These are phyloP conservation scores for Phytomonas francai DNA, from an alignment of 208 protist species.

Conservation along the genomic window DNA sequence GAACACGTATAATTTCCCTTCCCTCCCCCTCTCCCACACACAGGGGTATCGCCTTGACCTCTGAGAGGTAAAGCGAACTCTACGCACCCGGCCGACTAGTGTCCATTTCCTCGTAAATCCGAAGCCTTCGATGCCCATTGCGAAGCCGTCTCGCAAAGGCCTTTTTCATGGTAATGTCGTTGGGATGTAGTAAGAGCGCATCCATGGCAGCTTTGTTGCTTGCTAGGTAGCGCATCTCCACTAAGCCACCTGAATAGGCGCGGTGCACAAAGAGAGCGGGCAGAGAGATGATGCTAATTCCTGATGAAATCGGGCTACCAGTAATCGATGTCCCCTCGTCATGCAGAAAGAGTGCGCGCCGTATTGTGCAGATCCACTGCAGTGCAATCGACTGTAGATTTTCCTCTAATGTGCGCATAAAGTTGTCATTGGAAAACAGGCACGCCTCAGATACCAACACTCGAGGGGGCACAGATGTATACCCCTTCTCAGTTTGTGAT, in stretches of 20 bases:
- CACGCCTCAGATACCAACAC: not conserved
- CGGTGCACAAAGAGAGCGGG: slow-evolving; percentile 70
- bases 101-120: slow-evolving; percentile 54
- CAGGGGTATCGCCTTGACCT: not conserved
- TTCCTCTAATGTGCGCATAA: not conserved
- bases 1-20: not conserved
- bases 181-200: slow-evolving; percentile 68
- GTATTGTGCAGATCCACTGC: slow-evolving; percentile 24
- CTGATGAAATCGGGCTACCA: not conserved
- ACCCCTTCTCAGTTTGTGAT: not conserved
- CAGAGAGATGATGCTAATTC: slow-evolving; percentile 13
- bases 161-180: slow-evolving; percentile 67
- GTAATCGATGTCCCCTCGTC: slow-evolving; percentile 7
- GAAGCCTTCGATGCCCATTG: slow-evolving; percentile 40
- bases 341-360: slow-evolving; percentile 19
- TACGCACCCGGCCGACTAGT: not conserved
- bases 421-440: not conserved
- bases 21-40: not conserved
- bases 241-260: slow-evolving; percentile 40
- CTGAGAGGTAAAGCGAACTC: not conserved
- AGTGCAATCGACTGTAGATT: slow-evolving; percentile 11
- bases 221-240: slow-evolving; percentile 65
- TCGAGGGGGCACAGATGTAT: not conserved
- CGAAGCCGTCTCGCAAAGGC: slow-evolving; percentile 60
- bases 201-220: slow-evolving; percentile 62